Evolutionary conservation across 2,329 filamentous ascomycete genomes (phyloP), one percentile per base, ranked within the genome.

Genomic region (Dothistroma pini): DNA sequence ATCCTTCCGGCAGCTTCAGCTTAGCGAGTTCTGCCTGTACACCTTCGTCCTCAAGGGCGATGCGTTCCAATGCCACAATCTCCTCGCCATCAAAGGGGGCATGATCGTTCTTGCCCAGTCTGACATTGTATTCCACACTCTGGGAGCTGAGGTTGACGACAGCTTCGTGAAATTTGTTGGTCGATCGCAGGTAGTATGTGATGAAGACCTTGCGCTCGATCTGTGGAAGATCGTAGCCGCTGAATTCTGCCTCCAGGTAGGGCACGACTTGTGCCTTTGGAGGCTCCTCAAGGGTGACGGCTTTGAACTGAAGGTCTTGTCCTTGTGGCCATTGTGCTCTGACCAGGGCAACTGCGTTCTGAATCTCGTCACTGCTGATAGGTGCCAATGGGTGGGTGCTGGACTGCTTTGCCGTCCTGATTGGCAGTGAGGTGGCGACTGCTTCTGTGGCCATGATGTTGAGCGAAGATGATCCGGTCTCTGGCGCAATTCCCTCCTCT

Each of bases 301-400:
- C 83, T 76, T 90, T 90, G 80, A 85, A 86, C 56, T 86, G 83
- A 49, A 87, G 71, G 32, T 83, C 77, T 2, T 81, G 82, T 25
- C 79, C 77, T 12, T 76, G 74, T 0, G 85, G 85, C 83, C 85
- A 88, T 58, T 79, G 76, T 52, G 74, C 71, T 60, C 75, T 80
- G 63, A 88, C 76, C 34, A 86, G 74, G 1, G 72, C 67, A 7
- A 81, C 77, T 31, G 80, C 79, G 50, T 78, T 74, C 14, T 76
- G 76, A 63, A 89, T 86, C 71, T 89, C 86, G 22, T 75, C 69
- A n/a, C 78, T 78, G 31, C 79, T 82, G 48, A 88, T 76, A 35
- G 86, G 85, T 6, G 84, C 83, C 56, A 88, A 79, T 11, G 86
- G 86, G 66, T 88, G 86, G n/a, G 68, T 48, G 29, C 54, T 44